Evolutionary conservation across 2,329 filamentous ascomycete species (phyloP), one percentile per base, ranked within the genome.

Genomic region (Phialophora tarda): DNA sequence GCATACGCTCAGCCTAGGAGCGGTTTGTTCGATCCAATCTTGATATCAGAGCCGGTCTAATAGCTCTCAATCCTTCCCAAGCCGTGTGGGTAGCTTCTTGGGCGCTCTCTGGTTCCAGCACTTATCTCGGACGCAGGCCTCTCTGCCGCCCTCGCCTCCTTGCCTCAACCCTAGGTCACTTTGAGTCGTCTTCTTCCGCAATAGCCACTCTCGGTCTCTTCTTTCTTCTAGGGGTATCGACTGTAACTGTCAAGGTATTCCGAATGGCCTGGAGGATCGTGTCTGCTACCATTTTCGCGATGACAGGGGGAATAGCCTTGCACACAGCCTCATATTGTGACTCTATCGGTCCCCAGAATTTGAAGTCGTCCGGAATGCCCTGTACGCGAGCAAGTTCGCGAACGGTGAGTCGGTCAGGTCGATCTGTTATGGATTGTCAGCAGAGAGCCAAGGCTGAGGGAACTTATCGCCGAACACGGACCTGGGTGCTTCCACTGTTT

Each of bases 301-400:
- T 30, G 12, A 58, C 44, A 2, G 69, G 69, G 34, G 69, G 69
- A 12, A 71, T 28, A 5, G 69, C 67, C n/a, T 55, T 51, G 41
- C 56, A 65, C 2, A 71, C 59, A 24, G 56, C 47, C 11, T 63
- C 34, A 34, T 68, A 68, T 44, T 69, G 65, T 2, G 56, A 24
- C 5, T 51, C 61, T 4, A 26, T 48, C 1, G 67, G 56, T 24
- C 62, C 58, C 41, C 57, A 65, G 32, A 71, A 69, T 23, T 64
- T 26, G 32, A 70, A 70, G 24, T 71, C 63, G 44, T 71, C 70
- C 2, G 63, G 61, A 57, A 71, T 65, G 6, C 70, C 70, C 47
- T 70, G 64, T 8, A 71, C 34, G 4, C 68, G 70, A 12, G 70
- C 70, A 24, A 70, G 50, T 44, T 71, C 70, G 3, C 70, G 66